phyloP scores from a whole-genome alignment of 164 flowering plant species.

The Nymphaea colorata region DNA sequence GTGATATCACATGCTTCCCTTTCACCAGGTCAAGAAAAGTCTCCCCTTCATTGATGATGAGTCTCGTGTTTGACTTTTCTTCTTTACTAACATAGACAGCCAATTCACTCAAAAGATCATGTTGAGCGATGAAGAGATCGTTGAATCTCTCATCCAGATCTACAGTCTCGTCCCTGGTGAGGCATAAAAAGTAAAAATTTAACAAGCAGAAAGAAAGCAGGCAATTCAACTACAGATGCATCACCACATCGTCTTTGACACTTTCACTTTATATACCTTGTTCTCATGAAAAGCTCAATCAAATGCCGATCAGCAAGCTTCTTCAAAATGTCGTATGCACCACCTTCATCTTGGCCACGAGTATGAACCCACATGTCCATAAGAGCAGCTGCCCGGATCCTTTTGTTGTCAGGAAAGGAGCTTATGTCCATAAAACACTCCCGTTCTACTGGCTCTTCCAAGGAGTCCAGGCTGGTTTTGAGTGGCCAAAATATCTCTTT shows the following conservation, averaged over 20 bases:
- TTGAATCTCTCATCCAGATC: conserved; percentile 47
- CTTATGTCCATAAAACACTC: conserved; percentile 55
- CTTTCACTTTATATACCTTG: neutral
- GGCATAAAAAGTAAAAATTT: neutral
- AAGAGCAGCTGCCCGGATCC: conserved; percentile 32
- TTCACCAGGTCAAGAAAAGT: conserved; percentile 49
- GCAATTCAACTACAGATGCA: neutral
- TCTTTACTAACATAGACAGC: conserved; percentile 38
- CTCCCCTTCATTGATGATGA: conserved; percentile 64
- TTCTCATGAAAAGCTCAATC: conserved; percentile 4
- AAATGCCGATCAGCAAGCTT: conserved; percentile 13
- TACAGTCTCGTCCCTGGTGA: conserved; percentile 35
- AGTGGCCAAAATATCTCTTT: conserved; percentile 53
- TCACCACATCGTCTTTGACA: too few species aligned
- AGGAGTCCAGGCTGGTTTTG: conserved; percentile 35
- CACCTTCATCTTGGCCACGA: conserved; percentile 9
- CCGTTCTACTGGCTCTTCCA: conserved; percentile 26
- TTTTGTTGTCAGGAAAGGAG: conserved; percentile 43
- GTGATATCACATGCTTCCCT: conserved; percentile 42
- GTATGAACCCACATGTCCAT: conserved; percentile 36
- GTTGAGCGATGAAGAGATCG: conserved; percentile 57
- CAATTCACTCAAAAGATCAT: conserved; percentile 67
- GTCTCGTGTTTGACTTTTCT: conserved; percentile 31
- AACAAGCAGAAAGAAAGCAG: neutral
- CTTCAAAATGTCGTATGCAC: conserved; percentile 5